Evolutionary conservation across 1,284 basidiomycete genomes (phyloP).

Genomic region (Melampsora abietis-canadensis): DNA sequence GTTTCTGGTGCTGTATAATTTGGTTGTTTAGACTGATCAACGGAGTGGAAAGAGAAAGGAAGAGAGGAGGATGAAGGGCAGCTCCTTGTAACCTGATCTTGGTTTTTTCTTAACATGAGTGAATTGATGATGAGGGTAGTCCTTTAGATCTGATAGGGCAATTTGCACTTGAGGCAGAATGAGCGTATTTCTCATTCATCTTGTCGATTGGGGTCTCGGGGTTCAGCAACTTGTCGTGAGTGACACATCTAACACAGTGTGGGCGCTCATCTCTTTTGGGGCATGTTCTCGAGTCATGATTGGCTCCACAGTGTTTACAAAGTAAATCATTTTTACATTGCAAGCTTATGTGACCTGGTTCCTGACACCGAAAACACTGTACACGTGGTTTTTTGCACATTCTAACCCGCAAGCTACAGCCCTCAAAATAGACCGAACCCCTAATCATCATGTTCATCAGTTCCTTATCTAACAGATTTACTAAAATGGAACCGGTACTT

Average conservation of each 20-base stretch:
- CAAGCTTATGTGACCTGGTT: neutral
- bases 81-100: neutral
- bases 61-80: neutral
- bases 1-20: neutral
- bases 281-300: conserved; percentile 3
- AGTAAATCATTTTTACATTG: conserved; percentile 2
- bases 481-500: neutral
- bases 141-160: conserved; percentile 6
- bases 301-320: conserved; percentile 6
- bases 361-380: too few species aligned
- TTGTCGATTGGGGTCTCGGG: neutral
- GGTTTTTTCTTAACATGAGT: neutral
- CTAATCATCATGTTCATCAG: neutral
- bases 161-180: neutral
- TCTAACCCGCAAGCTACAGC: neutral
- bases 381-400: neutral
- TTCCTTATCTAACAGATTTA: neutral
- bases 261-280: neutral
- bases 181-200: neutral
- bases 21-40: neutral
- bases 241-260: conserved; percentile 1
- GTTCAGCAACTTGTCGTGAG: neutral
- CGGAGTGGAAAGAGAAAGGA: neutral
- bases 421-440: neutral
- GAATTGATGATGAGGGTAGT: neutral